Percentiles rank a stretch among this genome's conserved stretches.
Conservation (phyloP, 768 basidiomycete species). For the Panellus pusillus region DNA sequence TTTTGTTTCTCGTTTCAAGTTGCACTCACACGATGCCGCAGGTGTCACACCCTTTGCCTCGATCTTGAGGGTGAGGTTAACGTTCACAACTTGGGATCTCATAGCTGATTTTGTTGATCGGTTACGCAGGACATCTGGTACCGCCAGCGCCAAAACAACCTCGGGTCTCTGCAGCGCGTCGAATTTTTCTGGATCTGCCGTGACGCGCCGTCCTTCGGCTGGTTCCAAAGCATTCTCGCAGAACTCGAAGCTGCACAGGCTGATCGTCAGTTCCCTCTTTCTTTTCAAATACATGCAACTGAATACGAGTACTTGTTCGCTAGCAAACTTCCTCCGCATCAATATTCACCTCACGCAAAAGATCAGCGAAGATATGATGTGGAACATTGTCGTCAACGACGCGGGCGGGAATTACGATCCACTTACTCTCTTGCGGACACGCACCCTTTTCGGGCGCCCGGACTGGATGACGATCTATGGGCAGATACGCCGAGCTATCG, state of each 20-base stretch:
- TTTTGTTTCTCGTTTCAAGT: not conserved
- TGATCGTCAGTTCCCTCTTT: conserved; percentile 65
- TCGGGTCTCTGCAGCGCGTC: conserved; percentile 81
- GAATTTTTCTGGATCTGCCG: conserved; percentile 95
- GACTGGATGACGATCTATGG: conserved; percentile 84
- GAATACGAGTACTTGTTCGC: not conserved
- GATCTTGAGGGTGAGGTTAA: conserved; percentile 67
- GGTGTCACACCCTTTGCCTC: conserved; percentile 61
- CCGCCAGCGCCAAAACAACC: conserved; percentile 71
- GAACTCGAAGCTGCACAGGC: conserved; percentile 87
- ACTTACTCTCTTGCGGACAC: conserved; percentile 81
- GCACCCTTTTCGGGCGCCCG: conserved; percentile 90
- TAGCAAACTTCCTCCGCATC: conserved; percentile 91
- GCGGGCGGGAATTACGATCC: conserved; percentile 85
- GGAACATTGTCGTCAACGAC: conserved; percentile 89
- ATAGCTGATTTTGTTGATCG: too few species aligned
- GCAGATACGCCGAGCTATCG: conserved; percentile 73
- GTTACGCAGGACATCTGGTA: conserved; percentile 37
- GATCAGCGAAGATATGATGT: conserved; percentile 81
- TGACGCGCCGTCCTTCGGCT: conserved; percentile 89
- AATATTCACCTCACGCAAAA: conserved; percentile 89
- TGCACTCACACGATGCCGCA: not conserved
- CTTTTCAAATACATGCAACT: conserved; percentile 1
- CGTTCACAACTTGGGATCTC: too few species aligned
- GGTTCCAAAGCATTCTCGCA: conserved; percentile 89